Evolutionary conservation across 805 yeast species (phyloP).

Genomic region (Zygoascus ofunaensis): DNA sequence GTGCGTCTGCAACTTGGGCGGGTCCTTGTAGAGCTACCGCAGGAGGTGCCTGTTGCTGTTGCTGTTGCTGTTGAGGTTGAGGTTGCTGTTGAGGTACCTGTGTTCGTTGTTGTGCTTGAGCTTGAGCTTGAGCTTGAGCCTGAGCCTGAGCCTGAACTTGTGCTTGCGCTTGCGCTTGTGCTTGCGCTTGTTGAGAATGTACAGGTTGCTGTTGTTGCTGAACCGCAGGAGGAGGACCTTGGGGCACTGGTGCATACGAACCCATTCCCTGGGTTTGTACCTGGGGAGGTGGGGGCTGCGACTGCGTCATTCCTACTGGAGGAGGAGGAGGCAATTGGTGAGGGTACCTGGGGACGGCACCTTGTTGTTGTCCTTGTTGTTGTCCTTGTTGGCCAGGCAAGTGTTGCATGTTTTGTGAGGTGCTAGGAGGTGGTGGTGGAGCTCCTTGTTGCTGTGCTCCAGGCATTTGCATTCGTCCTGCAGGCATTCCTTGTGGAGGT

Average conservation of each 20-base stretch:
- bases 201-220: conserved; percentile 21
- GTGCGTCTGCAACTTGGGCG: neutral
- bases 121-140: conserved; percentile 17
- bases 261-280: neutral
- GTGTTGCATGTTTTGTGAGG: too few relatives aligned
- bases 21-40: conserved; percentile 8
- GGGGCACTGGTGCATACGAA: conserved; percentile 33
- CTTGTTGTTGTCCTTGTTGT: neutral
- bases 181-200: conserved; percentile 9
- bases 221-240: conserved; percentile 49
- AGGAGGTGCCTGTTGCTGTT: conserved; percentile 12
- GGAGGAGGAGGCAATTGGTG: neutral
- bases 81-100: conserved; percentile 14
- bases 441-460: neutral
- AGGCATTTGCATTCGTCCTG: neutral
- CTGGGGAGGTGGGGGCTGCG: neutral
- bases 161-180: conserved; percentile 8
- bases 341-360: neutral
- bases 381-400: neutral
- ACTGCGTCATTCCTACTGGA: neutral
- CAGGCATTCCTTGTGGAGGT: neutral
- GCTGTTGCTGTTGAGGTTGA: conserved; percentile 18
- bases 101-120: conserved; percentile 13
- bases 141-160: conserved; percentile 15
- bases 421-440: neutral